Percentiles rank a stretch among this genome's conserved stretches.
Evolutionary conservation across 306 rosid genomes (phyloP).

Genomic region (Nissolia schottii): DNA sequence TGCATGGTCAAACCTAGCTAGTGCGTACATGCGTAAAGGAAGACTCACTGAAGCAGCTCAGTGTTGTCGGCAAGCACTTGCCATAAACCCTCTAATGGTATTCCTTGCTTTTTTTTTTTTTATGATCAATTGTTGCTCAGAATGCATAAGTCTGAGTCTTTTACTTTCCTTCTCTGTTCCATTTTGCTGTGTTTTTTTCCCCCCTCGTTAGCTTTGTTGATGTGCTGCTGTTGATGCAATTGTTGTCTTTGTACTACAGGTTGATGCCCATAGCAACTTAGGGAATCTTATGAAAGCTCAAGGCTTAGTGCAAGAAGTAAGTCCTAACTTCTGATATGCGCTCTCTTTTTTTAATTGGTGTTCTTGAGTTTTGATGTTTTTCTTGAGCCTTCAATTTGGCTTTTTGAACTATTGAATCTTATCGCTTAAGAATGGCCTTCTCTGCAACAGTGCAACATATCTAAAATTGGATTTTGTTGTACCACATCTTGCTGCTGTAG

Average conservation of each 20-base stretch:
- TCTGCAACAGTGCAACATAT: constrained; percentile 3
- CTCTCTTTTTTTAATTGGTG: constrained; percentile 1
- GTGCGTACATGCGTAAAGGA: constrained; percentile 99
- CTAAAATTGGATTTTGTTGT: constrained; percentile 16
- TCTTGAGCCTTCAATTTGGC: not conserved
- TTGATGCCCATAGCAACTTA: constrained; percentile 54
- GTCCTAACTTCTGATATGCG: constrained; percentile 24
- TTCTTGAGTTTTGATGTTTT: not conserved
- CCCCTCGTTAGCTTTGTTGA: not conserved
- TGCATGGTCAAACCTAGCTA: constrained; percentile 97
- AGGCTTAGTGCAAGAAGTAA: constrained; percentile 85
- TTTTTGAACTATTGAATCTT: not conserved
- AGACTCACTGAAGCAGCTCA: constrained; percentile 93
- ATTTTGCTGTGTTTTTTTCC: not conserved
- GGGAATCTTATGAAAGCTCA: constrained; percentile 58
- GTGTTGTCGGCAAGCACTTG: constrained; percentile 98
- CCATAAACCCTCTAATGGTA: constrained; percentile 90
- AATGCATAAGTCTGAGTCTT: not conserved
- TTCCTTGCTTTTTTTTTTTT: not conserved
- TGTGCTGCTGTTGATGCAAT: not conserved
- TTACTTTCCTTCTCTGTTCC: not conserved
- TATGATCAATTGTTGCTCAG: not conserved
- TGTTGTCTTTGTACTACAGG: constrained; percentile 22
- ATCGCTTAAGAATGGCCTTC: not conserved
- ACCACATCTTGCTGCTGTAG: constrained; percentile 16